phyloP scores from a whole-genome alignment of 2,329 filamentous ascomycete species.

The Plenodomus lindquistii region DNA sequence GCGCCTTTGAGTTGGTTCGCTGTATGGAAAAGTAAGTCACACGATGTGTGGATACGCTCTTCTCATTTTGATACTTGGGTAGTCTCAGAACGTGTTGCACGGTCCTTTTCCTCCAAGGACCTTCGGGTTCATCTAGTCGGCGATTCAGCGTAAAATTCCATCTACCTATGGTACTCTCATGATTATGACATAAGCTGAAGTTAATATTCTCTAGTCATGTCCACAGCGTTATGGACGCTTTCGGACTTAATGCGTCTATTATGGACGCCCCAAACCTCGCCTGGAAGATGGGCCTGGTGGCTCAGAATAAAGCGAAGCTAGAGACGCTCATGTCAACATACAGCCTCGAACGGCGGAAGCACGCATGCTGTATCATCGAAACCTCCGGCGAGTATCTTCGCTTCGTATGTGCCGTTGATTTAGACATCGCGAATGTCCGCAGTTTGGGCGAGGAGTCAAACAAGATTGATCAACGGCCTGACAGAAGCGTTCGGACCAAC shows the following conservation, averaged over 20 bases:
- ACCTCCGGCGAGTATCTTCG: slow-evolving; percentile 23
- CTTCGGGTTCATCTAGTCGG: slow-evolving; percentile 37
- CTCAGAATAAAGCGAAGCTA: slow-evolving; percentile 13
- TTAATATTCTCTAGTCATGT: no score
- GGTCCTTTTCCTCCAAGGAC: slow-evolving; percentile 35
- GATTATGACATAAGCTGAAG: neutral
- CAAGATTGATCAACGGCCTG: no score
- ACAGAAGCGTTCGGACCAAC: no score
- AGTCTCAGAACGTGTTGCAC: slow-evolving; percentile 42
- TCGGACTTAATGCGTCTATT: slow-evolving; percentile 46
- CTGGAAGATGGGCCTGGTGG: slow-evolving; percentile 43
- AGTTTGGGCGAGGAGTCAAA: neutral
- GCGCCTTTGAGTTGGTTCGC: slow-evolving; percentile 42
- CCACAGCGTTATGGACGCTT: slow-evolving; percentile 44
- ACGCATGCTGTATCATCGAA: slow-evolving; percentile 24
- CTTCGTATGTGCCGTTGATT: slow-evolving; percentile 30
- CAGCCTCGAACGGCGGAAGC: slow-evolving; percentile 28
- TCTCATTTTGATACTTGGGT: neutral
- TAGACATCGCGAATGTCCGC: slow-evolving; percentile 9
- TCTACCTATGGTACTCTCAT: no score
- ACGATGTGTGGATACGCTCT: no score
- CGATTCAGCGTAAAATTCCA: slow-evolving; percentile 16
- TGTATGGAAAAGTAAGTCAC: slow-evolving; percentile 26
- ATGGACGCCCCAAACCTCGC: slow-evolving; percentile 41
- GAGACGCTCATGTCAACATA: neutral